Evolutionary conservation across 495 filamentous ascomycete genomes (phyloP), one percentile per base, ranked within the genome.

Genomic region (Penicillium coffeae): DNA sequence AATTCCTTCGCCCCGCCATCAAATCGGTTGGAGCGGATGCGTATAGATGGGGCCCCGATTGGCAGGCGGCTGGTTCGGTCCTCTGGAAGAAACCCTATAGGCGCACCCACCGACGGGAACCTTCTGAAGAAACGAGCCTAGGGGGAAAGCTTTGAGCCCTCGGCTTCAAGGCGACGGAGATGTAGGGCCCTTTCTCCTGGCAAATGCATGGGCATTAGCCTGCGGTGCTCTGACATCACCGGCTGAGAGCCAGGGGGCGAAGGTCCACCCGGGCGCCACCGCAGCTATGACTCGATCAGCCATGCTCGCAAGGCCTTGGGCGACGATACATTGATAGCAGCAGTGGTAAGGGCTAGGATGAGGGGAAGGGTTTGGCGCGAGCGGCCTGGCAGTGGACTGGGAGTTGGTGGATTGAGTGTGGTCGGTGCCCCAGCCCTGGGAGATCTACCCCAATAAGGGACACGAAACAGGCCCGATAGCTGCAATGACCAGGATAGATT

Each of bases 11-110:
- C 18, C 34, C 25, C 25, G 54, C 52, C 51, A 57, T 52, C 45
- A 46, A 56, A 63, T 60, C 60, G 56, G 48, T 40, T 59, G 59
- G 56, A 44, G 49, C 60, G 60, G 60, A 63, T 45, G 57, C 10
- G n/a, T 13, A 6, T 6, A 39, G 13, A 3, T 42, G 30, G 9
- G 32, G n/a, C 60, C 59, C 60, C 60, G 60, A 60, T 60, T 63
- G 60, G 51, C 49, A 41, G 52, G 36, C 53, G 48, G 19, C 18
- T 40, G 35, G 46, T 9, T 21, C 39, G 45, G 18, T 47, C 20
- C 36, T 32, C 52, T 56, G 59, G 59, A 53, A 59, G 53, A 7
- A 21, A 52, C 60, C 59, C 56, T 51, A 60, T 63, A 57, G 47
- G 56, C 27, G 39, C 40, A 35, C 48, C 15, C 30, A 46, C 30